Percentiles rank a stretch among this genome's conserved stretches.
These are phyloP conservation scores for Calonectria crousiana DNA, from an alignment of 2,329 filamentous ascomycete genomes.

Conservation along the genomic window DNA sequence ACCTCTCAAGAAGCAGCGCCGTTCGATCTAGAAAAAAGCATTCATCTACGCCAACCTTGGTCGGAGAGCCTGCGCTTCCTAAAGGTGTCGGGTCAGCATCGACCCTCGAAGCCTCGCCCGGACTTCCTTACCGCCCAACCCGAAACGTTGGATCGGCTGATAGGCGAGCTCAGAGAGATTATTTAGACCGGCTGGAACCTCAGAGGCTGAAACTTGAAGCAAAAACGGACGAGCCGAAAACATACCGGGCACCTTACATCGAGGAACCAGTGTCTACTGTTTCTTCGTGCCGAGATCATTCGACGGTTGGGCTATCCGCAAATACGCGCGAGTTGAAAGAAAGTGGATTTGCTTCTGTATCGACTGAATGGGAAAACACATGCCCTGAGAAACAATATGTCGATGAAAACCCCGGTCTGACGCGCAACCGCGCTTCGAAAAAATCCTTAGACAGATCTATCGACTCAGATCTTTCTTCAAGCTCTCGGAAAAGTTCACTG, in stretches of 20 bases:
- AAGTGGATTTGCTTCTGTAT: background rate
- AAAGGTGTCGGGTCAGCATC: background rate
- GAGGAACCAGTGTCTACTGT: constrained; percentile 39
- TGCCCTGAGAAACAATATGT: background rate
- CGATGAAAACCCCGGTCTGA: background rate
- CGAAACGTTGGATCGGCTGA: constrained; percentile 43
- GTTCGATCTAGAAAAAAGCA: background rate
- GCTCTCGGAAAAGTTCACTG: constrained; percentile 33
- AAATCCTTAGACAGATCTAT: constrained; percentile 25
- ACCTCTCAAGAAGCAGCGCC: background rate
- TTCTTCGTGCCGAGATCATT: constrained; percentile 8
- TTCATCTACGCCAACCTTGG: too few species aligned
- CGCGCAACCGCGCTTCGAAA: background rate
- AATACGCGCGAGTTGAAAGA: background rate
- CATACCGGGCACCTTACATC: constrained; percentile 44
- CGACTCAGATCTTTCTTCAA: constrained; percentile 35
- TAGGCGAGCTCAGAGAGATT: constrained; percentile 45
- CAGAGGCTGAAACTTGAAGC: constrained; percentile 14
- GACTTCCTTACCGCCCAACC: constrained; percentile 35
- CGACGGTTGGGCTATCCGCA: background rate
- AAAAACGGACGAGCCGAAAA: background rate
- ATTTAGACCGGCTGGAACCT: constrained; percentile 15
- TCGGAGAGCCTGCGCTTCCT: background rate
- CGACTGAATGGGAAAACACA: background rate
- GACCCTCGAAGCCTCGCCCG: background rate